Percentiles rank a stretch among this genome's conserved stretches.
Conservation (phyloP, 768 basidiomycete genomes). For the Boletales sp. region DNA sequence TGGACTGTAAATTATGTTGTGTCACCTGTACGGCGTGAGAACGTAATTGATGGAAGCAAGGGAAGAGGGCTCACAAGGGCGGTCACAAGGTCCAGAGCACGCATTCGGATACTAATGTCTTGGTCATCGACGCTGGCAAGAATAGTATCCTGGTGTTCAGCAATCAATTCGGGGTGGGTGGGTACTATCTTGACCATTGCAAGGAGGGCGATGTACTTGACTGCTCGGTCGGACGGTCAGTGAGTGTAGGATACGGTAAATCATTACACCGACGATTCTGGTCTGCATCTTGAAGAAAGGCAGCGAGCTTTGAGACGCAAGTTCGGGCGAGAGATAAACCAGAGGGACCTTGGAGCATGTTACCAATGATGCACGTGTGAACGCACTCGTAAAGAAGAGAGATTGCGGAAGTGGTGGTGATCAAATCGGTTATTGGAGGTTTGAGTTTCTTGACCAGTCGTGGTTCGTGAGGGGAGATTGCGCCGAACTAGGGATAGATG, state of each 20-base stretch:
- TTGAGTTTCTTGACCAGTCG: slow-evolving; percentile 93
- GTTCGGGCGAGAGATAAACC: slow-evolving; percentile 77
- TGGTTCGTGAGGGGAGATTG: slow-evolving; percentile 86
- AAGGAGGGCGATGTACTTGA: slow-evolving; percentile 94
- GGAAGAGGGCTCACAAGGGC: slow-evolving; percentile 66
- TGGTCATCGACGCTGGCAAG: slow-evolving; percentile 86
- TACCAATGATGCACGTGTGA: slow-evolving; percentile 95
- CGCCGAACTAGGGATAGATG: slow-evolving; percentile 68
- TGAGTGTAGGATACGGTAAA: slow-evolving; percentile 9
- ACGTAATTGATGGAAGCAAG: background rate
- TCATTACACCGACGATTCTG: slow-evolving; percentile 77
- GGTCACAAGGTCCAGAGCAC: slow-evolving; percentile 89
- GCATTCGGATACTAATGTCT: slow-evolving; percentile 94
- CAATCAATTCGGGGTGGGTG: slow-evolving; percentile 82
- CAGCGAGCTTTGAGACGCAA: slow-evolving; percentile 91
- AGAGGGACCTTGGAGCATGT: slow-evolving; percentile 81
- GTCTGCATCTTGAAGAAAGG: slow-evolving; percentile 88
- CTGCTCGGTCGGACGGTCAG: slow-evolving; percentile 42
- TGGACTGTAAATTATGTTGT: slow-evolving; percentile 77
- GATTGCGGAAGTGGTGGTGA: slow-evolving; percentile 92
- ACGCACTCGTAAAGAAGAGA: slow-evolving; percentile 98
- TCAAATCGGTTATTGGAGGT: slow-evolving; percentile 91
- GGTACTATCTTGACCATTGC: slow-evolving; percentile 97
- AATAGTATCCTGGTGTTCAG: slow-evolving; percentile 90
- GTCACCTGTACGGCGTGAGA: slow-evolving; percentile 56